phyloP scores from a whole-genome alignment of 2,329 filamentous ascomycete genomes.

The Xylariomycetidae sp. region DNA sequence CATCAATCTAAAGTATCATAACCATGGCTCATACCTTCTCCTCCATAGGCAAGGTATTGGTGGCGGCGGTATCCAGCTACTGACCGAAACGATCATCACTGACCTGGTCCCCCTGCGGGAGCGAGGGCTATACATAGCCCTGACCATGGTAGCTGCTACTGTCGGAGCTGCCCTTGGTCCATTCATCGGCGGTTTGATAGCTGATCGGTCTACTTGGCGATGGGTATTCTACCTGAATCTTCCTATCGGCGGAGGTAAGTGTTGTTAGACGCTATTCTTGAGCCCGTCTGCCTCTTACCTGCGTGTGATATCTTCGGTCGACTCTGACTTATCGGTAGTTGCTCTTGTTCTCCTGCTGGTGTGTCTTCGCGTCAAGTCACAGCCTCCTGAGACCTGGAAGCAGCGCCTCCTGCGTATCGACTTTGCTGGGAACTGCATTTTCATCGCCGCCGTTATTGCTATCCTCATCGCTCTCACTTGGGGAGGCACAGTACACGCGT shows the following conservation, averaged over 20 bases:
- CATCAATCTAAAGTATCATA: no score
- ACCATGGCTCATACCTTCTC: no score
- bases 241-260: conserved; percentile 27
- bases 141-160: conserved; percentile 13
- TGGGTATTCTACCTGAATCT: conserved; percentile 28
- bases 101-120: conserved; percentile 44
- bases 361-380: conserved; percentile 31
- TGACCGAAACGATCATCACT: conserved; percentile 42
- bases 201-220: conserved; percentile 16
- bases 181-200: conserved; percentile 16
- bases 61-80: no score
- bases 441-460: conserved; percentile 29
- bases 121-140: conserved; percentile 34
- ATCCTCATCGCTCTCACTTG: conserved; percentile 34
- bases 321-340: no score
- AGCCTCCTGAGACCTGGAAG: conserved; percentile 8
- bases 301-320: no score
- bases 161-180: conserved; percentile 16
- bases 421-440: conserved; percentile 30
- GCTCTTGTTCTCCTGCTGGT: conserved; percentile 23
- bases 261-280: no score
- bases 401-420: conserved; percentile 29
- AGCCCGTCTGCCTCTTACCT: no score
- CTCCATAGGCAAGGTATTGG: no score
- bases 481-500: conserved; percentile 32